Percentiles rank a stretch among this genome's conserved stretches.
These are phyloP conservation scores for Calonectria henricotiae DNA, from an alignment of 2,329 filamentous ascomycete species.

Conservation along the genomic window DNA sequence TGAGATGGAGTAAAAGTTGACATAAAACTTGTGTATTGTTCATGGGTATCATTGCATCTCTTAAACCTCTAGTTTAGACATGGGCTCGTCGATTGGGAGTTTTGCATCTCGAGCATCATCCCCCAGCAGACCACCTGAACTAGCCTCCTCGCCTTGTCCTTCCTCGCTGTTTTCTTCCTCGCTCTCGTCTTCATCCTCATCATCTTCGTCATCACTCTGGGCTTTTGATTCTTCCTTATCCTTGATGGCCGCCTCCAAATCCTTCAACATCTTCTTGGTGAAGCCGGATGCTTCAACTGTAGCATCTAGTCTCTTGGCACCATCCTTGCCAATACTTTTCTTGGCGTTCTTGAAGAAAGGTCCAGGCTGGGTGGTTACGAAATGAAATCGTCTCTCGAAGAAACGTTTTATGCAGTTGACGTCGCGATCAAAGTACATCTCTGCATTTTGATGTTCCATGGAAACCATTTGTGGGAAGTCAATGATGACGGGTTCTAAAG, in stretches of 20 bases:
- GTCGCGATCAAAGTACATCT: conserved; percentile 98
- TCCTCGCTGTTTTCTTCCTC: conserved; percentile 51
- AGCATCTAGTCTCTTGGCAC: conserved; percentile 83
- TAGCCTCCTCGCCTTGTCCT: conserved; percentile 36
- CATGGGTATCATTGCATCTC: conserved; percentile 48
- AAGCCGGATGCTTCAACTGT: conserved; percentile 94
- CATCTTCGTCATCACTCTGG: conserved; percentile 55
- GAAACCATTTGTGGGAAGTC: conserved; percentile 99
- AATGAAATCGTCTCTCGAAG: conserved; percentile 91
- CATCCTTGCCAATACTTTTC: conserved; percentile 79
- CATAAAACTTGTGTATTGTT: conserved; percentile 35
- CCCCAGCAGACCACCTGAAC: conserved; percentile 45
- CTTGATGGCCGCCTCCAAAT: conserved; percentile 91
- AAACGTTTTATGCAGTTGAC: conserved; percentile 96
- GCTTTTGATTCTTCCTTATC: conserved; percentile 75
- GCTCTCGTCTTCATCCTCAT: conserved; percentile 53
- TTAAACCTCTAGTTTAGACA: conserved; percentile 54
- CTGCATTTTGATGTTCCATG: conserved; percentile 92
- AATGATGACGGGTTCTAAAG: conserved; percentile 86
- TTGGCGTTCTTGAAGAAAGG: conserved; percentile 90
- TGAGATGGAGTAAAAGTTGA: conserved; percentile 26
- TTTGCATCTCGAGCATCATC: conserved; percentile 43
- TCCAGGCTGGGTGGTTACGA: conserved; percentile 84
- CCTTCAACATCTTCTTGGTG: conserved; percentile 96
- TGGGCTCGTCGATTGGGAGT: conserved; percentile 49